Evolutionary conservation across 2,329 filamentous ascomycete genomes (phyloP).

Genomic region (Aspergillus piperis): DNA sequence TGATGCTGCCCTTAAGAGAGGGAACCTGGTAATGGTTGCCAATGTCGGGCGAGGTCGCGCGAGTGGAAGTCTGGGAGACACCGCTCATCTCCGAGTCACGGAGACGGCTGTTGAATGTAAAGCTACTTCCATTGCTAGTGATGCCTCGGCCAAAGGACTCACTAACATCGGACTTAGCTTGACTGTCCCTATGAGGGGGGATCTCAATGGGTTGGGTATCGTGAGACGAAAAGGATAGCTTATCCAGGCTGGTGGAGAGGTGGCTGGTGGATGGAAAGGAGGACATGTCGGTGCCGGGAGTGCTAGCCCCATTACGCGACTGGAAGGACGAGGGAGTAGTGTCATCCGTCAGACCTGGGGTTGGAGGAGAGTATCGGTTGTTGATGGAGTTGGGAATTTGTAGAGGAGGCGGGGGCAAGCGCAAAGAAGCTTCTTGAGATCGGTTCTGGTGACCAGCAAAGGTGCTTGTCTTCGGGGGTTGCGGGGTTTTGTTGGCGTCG

Average conservation of each 20-base stretch:
- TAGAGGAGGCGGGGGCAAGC: constrained; percentile 49
- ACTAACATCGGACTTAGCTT: constrained; percentile 33
- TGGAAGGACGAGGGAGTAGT: constrained; percentile 43
- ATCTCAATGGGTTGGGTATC: constrained; percentile 2
- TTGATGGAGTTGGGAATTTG: constrained; percentile 41
- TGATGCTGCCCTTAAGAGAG: constrained; percentile 69
- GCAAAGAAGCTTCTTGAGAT: constrained; percentile 36
- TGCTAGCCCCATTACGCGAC: constrained; percentile 44
- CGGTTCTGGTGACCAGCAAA: constrained; percentile 19
- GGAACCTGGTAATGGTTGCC: constrained; percentile 57
- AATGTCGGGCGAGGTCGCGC: constrained; percentile 82
- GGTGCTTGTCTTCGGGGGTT: constrained; percentile 20
- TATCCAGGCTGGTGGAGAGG: constrained; percentile 30
- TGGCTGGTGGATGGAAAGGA: constrained; percentile 31
- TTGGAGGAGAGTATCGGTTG: constrained; percentile 33
- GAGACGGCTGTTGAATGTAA: constrained; percentile 70
- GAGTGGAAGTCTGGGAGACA: constrained; percentile 78
- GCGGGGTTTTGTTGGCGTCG: constrained; percentile 25
- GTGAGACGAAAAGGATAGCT: constrained; percentile 30
- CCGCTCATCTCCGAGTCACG: constrained; percentile 80
- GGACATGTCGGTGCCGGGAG: constrained; percentile 32
- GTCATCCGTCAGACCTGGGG: constrained; percentile 39
- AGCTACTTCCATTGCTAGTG: constrained; percentile 75
- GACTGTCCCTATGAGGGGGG: constrained; percentile 29
- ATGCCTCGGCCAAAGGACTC: constrained; percentile 63